phyloP scores from a whole-genome alignment of 441 rosid genomes.

The Arabidopsis lyrata region DNA sequence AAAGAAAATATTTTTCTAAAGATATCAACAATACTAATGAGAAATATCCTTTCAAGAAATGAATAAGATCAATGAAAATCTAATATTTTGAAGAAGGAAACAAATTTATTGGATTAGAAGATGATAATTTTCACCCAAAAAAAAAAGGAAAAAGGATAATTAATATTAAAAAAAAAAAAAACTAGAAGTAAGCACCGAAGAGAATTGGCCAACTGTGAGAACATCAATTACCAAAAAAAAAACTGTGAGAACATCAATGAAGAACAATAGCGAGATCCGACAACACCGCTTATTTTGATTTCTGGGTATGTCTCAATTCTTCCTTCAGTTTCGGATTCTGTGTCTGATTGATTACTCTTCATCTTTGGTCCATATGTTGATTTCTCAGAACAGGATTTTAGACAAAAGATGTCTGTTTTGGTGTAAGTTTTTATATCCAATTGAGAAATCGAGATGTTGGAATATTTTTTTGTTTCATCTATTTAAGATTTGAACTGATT shows the following conservation, averaged over 20 bases:
- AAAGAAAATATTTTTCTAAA: too few species aligned
- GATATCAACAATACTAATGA: too few species aligned
- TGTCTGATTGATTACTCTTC: conserved; percentile 3
- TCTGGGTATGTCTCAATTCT: conserved; percentile 31
- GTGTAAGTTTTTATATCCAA: neutral
- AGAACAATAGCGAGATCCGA: conserved; percentile 40
- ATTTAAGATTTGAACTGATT: neutral
- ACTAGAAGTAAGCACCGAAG: neutral
- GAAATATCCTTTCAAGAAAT: too few species aligned
- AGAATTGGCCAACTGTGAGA: conserved; percentile 34
- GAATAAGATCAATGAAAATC: too few species aligned
- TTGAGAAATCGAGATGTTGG: conserved; percentile 9
- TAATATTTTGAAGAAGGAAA: too few species aligned
- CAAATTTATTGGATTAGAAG: too few species aligned
- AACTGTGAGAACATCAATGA: conserved; percentile 26
- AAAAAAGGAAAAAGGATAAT: too few species aligned
- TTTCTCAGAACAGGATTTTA: conserved; percentile 2
- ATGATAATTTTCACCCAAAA: too few species aligned
- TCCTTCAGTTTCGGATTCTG: neutral
- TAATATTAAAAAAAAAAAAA: too few species aligned
- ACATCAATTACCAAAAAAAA: too few species aligned
- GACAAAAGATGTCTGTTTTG: conserved; percentile 4
- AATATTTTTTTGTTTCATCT: neutral
- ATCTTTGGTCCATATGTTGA: neutral
- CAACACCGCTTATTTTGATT: conserved; percentile 12